Conservation (phyloP, 2,329 filamentous ascomycete species). For the Nemania sp. region DNA sequence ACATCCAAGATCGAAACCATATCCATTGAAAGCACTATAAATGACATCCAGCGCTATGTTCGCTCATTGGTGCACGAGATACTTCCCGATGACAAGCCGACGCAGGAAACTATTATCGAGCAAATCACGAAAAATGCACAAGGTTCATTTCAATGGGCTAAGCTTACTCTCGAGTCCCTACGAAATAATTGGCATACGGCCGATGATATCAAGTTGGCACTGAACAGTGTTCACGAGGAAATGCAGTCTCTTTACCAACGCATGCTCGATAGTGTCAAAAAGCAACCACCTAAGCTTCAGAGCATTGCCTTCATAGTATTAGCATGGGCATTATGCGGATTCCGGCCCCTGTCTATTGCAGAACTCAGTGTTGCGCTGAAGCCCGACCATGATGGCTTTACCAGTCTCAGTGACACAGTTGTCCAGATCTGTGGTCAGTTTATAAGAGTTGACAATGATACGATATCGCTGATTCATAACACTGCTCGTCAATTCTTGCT, state of each 20-base stretch:
- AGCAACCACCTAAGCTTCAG: background rate
- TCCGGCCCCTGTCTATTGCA: background rate
- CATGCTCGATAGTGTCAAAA: background rate
- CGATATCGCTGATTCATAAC: background rate
- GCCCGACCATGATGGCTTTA: background rate
- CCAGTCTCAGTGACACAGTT: background rate
- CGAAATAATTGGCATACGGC: background rate
- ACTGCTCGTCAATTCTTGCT: constrained; percentile 4
- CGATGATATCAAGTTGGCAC: background rate
- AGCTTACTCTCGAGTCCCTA: background rate
- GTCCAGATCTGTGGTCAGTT: background rate
- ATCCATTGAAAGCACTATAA: background rate
- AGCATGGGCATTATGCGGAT: background rate
- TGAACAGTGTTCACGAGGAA: background rate
- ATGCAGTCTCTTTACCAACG: background rate
- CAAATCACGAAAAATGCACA: background rate
- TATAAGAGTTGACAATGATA: background rate
- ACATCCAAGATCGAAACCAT: background rate
- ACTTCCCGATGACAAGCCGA: background rate
- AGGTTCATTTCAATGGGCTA: background rate
- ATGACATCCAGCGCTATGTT: background rate
- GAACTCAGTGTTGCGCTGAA: background rate
- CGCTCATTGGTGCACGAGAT: background rate
- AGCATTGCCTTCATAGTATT: background rate
- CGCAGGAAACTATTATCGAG: background rate